Conservation (phyloP, 495 filamentous ascomycete genomes). For the Penicillium waksmanii region DNA sequence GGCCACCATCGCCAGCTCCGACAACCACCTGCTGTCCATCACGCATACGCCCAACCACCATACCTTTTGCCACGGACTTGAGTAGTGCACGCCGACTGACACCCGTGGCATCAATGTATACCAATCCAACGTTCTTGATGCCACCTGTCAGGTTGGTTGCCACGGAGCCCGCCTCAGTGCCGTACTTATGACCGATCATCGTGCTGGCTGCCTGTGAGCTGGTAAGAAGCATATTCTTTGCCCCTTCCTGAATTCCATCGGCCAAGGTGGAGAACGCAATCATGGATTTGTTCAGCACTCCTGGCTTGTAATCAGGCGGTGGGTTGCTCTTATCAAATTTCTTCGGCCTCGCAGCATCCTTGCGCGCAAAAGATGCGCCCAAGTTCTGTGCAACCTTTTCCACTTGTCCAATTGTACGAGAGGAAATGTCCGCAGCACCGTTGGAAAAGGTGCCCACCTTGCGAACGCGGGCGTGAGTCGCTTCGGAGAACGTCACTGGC, state of each 20-base stretch:
- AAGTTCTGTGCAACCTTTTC: constrained; percentile 83
- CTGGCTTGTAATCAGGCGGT: constrained; percentile 77
- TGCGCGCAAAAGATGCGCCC: constrained; percentile 71
- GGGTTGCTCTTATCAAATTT: constrained; percentile 61
- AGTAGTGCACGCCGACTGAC: constrained; percentile 87
- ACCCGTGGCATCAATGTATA: constrained; percentile 96
- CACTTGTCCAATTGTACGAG: constrained; percentile 85
- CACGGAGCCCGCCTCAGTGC: constrained; percentile 77
- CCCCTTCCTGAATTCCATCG: constrained; percentile 87
- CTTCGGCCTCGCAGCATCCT: constrained; percentile 58
- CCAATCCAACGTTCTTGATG: constrained; percentile 92
- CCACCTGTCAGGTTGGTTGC: constrained; percentile 76
- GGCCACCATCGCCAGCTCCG: constrained; percentile 76
- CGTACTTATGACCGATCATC: constrained; percentile 83
- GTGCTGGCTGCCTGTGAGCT: constrained; percentile 75
- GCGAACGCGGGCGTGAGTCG: constrained; percentile 81
- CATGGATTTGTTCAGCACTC: constrained; percentile 89
- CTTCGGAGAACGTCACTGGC: constrained; percentile 84
- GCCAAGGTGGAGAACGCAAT: constrained; percentile 96
- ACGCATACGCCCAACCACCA: constrained; percentile 88
- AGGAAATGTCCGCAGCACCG: constrained; percentile 73
- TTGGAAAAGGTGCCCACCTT: constrained; percentile 82
- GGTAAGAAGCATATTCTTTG: constrained; percentile 71
- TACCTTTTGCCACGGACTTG: constrained; percentile 95
- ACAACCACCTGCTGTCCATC: constrained; percentile 86